Evolutionary conservation across 2,329 filamentous ascomycete species (phyloP), one percentile per base, ranked within the genome.

Genomic region (Stylonectria norvegica): DNA sequence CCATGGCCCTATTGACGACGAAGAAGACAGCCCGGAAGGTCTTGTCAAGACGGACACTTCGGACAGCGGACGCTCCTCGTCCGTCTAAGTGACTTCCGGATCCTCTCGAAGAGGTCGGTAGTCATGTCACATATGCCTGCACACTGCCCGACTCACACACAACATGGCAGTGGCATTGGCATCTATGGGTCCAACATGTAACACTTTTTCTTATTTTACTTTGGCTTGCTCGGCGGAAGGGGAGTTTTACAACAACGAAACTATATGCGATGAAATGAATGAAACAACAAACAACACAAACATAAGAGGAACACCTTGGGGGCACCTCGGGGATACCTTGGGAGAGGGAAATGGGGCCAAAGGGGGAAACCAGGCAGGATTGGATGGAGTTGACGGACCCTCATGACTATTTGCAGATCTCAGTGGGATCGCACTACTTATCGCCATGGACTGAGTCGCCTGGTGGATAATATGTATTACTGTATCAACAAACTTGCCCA

Each of bases 1-100:
- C 43, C 88, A 94, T 59, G 89, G 87, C 20, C 76, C 83, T 14
- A 57, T 67, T 36, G 69, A 71, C 19, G 78, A 79, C 36, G 69
- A 71, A 28, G 78, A 79, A 37, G 63, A 72, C 28, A 38, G 59
- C 5, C 59, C 50, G 40, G 76, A 83, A 46, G 64, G 75, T 43
- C 68, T 76, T 44, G 70, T 65, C 57, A 77, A 78, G 69, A 75
- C 70, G 22, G 75, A 79, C 58, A 71, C 70, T 43, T 80, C 79
- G 48, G 81, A 80, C 63, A 80, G 72, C 56, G 70, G 67, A 52
- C 75, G 74, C 57, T 85, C 78, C 59, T 67, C 78, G 5, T 58
- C 50, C 78, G 5, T 57, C 50, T 59, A 63, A 51, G 73, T 77
- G 73, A 78, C 50, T 20, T 34, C 37, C 33, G 20, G 30, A 35